A percentile compares a stretch with the other conserved stretches of the same genome.
phyloP scores from a whole-genome alignment of 805 yeast species.

The Starmerella apicola region DNA sequence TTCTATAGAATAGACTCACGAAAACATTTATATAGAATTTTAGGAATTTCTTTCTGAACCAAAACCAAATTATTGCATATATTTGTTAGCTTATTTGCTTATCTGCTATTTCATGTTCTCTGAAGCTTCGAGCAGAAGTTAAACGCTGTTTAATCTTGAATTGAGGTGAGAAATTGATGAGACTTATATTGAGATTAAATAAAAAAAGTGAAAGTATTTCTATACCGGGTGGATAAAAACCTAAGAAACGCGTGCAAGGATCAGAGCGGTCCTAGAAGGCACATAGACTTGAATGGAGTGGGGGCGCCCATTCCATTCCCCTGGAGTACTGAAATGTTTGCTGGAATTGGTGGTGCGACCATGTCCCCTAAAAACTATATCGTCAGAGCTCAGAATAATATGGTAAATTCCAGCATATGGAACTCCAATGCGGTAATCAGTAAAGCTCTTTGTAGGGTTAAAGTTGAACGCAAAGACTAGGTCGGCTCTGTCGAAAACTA shows the following conservation, averaged over 20 bases:
- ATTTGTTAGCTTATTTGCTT: too few species aligned
- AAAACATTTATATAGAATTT: too few species aligned
- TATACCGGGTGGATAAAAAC: not conserved
- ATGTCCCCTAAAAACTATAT: slow-evolving; percentile 67
- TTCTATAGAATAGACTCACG: too few species aligned
- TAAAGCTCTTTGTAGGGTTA: slow-evolving; percentile 70
- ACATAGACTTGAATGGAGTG: slow-evolving; percentile 67
- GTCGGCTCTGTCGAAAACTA: slow-evolving; percentile 81
- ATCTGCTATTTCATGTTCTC: too few species aligned
- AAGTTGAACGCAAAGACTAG: slow-evolving; percentile 78
- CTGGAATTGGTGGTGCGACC: slow-evolving; percentile 45
- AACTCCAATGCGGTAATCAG: slow-evolving; percentile 86
- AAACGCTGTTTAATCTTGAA: too few species aligned
- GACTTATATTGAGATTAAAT: too few species aligned
- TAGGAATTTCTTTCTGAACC: too few species aligned
- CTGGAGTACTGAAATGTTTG: slow-evolving; percentile 56
- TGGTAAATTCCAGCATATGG: slow-evolving; percentile 65
- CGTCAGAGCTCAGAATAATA: slow-evolving; percentile 66
- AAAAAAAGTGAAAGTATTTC: too few species aligned
- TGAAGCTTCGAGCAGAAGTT: too few species aligned
- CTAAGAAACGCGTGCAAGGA: too few species aligned
- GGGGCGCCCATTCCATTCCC: slow-evolving; percentile 66
- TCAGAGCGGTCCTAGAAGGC: slow-evolving; percentile 65
- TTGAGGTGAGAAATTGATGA: too few species aligned
- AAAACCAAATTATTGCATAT: too few species aligned